phyloP scores from a whole-genome alignment of 768 basidiomycete species.

The Mycena leptocephala region DNA sequence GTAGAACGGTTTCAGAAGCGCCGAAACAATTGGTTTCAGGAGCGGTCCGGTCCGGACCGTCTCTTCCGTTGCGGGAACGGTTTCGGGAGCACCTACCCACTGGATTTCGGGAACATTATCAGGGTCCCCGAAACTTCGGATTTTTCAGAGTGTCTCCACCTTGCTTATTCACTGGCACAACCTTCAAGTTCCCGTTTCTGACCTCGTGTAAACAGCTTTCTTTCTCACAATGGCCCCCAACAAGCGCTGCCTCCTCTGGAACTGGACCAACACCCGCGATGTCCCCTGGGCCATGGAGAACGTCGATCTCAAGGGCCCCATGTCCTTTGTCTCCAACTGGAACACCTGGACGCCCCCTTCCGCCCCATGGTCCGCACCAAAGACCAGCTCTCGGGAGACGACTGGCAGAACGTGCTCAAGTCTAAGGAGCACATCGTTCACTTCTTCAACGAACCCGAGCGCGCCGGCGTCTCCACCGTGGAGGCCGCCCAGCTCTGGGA shows the following conservation, averaged over 20 bases:
- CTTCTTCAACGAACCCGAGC: neutral
- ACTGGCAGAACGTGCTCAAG: neutral
- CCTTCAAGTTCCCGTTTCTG: neutral
- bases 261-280: neutral
- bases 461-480: neutral
- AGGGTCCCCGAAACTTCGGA: too few relatives aligned
- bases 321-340: neutral
- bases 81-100: too few relatives aligned
- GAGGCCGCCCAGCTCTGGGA: neutral
- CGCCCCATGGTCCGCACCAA: neutral
- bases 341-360: neutral
- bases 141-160: too few relatives aligned
- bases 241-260: neutral
- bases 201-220: neutral
- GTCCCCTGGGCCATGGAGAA: neutral
- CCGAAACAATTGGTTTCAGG: too few relatives aligned
- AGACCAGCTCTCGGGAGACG: neutral
- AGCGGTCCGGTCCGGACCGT: too few relatives aligned
- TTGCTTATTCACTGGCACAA: neutral
- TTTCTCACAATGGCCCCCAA: neutral
- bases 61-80: too few relatives aligned
- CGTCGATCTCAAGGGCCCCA: neutral
- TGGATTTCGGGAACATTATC: too few relatives aligned
- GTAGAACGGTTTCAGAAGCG: too few relatives aligned
- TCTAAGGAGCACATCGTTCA: neutral